Percentiles rank a stretch among this genome's conserved stretches.
Evolutionary conservation across 2,329 filamentous ascomycete genomes (phyloP).

Genomic region (Paecilomyces niveus): DNA sequence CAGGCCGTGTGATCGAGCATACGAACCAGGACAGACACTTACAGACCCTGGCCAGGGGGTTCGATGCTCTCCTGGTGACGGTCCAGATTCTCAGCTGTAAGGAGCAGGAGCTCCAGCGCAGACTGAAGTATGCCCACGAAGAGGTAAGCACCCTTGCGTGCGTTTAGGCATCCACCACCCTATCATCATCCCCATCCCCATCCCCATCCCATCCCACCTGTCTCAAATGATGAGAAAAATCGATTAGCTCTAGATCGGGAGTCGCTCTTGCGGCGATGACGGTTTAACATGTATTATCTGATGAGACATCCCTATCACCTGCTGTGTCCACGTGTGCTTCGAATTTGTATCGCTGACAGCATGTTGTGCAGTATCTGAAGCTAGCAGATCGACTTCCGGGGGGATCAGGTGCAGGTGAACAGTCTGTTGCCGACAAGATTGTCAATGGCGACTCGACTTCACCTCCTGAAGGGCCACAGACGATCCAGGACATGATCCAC

Average conservation of each 20-base stretch:
- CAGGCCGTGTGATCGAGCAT: constrained; percentile 20
- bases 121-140: constrained; percentile 31
- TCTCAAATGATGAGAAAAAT: constrained; percentile 44
- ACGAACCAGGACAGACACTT: constrained; percentile 28
- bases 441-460: constrained; percentile 22
- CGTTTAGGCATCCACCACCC: neutral
- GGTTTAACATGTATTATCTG: constrained; percentile 54
- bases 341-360: constrained; percentile 20
- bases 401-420: constrained; percentile 23
- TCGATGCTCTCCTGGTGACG: constrained; percentile 36
- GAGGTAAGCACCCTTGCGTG: constrained; percentile 24
- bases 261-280: constrained; percentile 56
- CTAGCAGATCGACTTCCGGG: constrained; percentile 23
- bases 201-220: constrained; percentile 6
- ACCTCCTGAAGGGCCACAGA: constrained; percentile 54
- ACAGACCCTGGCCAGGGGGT: constrained; percentile 30
- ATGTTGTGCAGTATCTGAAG: constrained; percentile 24
- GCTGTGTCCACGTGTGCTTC: constrained; percentile 9
- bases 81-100: constrained; percentile 31
- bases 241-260: constrained; percentile 82
- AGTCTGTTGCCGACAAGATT: constrained; percentile 22
- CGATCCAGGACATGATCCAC: constrained; percentile 53
- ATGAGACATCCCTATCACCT: constrained; percentile 29
- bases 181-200: constrained; percentile 1
- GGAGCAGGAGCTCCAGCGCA: constrained; percentile 31